phyloP scores from a whole-genome alignment of 1,284 basidiomycete species.

The Inonotus obliquus region DNA sequence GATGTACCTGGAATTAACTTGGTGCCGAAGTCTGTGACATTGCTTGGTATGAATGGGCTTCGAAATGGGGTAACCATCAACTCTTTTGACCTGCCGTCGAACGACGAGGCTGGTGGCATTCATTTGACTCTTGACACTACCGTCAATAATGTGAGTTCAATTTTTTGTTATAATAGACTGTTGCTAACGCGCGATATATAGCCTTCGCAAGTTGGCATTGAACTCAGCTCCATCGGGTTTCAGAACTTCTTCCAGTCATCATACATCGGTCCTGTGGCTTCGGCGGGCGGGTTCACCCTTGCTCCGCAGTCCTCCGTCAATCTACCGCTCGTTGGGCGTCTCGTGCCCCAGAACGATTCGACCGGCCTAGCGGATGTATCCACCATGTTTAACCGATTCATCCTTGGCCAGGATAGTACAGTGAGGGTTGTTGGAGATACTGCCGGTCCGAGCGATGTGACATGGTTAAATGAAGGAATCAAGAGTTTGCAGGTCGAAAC shows the following conservation, averaged over 20 bases:
- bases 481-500: slow-evolving; percentile 59
- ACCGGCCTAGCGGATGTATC: slow-evolving; percentile 60
- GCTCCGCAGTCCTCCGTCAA: slow-evolving; percentile 50
- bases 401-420: slow-evolving; percentile 62
- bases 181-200: slow-evolving; percentile 22
- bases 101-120: slow-evolving; percentile 76
- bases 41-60: slow-evolving; percentile 72
- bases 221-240: slow-evolving; percentile 60
- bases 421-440: slow-evolving; percentile 59
- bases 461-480: slow-evolving; percentile 76
- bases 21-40: slow-evolving; percentile 53
- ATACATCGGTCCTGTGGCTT: slow-evolving; percentile 57
- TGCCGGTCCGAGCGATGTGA: slow-evolving; percentile 59
- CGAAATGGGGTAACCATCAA: slow-evolving; percentile 61
- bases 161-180: neutral
- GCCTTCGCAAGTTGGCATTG: slow-evolving; percentile 77
- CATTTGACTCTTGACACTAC: slow-evolving; percentile 61
- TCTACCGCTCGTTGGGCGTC: slow-evolving; percentile 57
- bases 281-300: slow-evolving; percentile 48
- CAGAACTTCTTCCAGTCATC: slow-evolving; percentile 50
- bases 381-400: slow-evolving; percentile 67
- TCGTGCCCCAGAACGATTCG: slow-evolving; percentile 55
- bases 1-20: slow-evolving; percentile 52
- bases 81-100: slow-evolving; percentile 66
- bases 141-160: slow-evolving; percentile 50